Conservation (phyloP, 1,284 basidiomycete genomes). For the Grifola frondosa region DNA sequence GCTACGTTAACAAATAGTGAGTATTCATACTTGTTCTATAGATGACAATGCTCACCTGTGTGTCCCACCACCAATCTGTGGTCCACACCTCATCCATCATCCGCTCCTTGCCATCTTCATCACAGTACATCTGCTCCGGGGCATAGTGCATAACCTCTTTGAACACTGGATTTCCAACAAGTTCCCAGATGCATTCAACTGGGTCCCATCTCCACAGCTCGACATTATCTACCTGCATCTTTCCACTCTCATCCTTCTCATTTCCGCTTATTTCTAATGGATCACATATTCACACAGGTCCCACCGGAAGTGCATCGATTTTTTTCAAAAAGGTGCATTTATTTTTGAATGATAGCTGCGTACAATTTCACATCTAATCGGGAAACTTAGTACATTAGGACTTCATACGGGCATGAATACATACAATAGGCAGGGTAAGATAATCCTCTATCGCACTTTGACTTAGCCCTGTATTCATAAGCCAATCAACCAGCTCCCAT, state of each 20-base stretch:
- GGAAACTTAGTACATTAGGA: background rate
- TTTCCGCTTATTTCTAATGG: constrained; percentile 27
- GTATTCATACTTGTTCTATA: background rate
- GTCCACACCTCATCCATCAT: constrained; percentile 40
- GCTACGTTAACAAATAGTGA: too few relatives aligned
- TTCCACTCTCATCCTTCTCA: constrained; percentile 20
- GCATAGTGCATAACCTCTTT: constrained; percentile 28
- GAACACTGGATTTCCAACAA: constrained; percentile 36
- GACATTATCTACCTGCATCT: constrained; percentile 13
- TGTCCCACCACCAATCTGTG: constrained; percentile 39
- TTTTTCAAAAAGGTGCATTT: constrained; percentile 25
- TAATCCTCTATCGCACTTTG: constrained; percentile 31
- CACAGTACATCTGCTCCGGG: constrained; percentile 31
- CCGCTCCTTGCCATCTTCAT: constrained; percentile 19
- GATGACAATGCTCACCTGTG: constrained; percentile 31
- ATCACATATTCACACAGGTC: constrained; percentile 23
- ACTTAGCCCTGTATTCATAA: constrained; percentile 28
- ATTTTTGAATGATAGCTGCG: constrained; percentile 21
- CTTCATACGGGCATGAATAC: constrained; percentile 8
- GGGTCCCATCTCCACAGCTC: constrained; percentile 32
- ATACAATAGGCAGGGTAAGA: constrained; percentile 33
- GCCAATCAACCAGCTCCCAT: constrained; percentile 33
- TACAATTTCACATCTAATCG: constrained; percentile 11
- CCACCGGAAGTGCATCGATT: constrained; percentile 30
- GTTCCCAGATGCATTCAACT: constrained; percentile 31